Evolutionary conservation across 2,329 filamentous ascomycete species (phyloP), one percentile per base, ranked within the genome.

Genomic region (Helminthosporium solani): DNA sequence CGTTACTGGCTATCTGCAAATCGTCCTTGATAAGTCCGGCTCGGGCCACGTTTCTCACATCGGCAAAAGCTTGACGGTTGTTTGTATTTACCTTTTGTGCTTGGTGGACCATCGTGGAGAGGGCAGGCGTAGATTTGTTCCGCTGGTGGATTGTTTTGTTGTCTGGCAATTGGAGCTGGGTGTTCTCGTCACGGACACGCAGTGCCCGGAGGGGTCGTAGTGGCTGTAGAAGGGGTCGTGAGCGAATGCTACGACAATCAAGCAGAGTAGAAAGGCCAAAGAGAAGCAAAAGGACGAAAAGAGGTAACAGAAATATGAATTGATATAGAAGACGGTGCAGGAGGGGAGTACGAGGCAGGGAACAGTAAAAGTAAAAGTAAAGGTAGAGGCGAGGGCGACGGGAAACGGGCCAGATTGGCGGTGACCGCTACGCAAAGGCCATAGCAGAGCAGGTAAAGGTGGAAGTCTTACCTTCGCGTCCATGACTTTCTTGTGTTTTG

Each of bases 11-110:
- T 20, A 81, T 63, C 42, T 73, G 73, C 30, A 75, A 75, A 58
- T 86, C 83, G 66, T 87, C 83, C 58, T 81, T 80, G 45, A 62
- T 58, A 52, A 64, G 23, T 21, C 58, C 61, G 35, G 63, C 60
- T 42, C 63, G 71, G 33, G 76, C 64, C 36, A 79, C 84, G 63
- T 91, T 92, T 76, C 87, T 94, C 51, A 94, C 80, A 67, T 95
- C 90, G 40, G 82, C 87, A 70, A 95, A 90, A 11, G 84, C 88
- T 52, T 85, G 84, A 56, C 90, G 84, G 75, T 91, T 94, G 44
- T 84, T 77, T 46, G 81, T 78, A 40, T 81, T 77, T 43, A 78
- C 78, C 70, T 85, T 88, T 54, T 85, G 71, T 47, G 74, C 78
- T 40, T 75, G 78, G 51, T 78, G 74, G 50, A 78, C 66, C 49